Evolutionary conservation across 768 basidiomycete species (phyloP), one percentile per base, ranked within the genome.

Genomic region (Suillus weaverae): DNA sequence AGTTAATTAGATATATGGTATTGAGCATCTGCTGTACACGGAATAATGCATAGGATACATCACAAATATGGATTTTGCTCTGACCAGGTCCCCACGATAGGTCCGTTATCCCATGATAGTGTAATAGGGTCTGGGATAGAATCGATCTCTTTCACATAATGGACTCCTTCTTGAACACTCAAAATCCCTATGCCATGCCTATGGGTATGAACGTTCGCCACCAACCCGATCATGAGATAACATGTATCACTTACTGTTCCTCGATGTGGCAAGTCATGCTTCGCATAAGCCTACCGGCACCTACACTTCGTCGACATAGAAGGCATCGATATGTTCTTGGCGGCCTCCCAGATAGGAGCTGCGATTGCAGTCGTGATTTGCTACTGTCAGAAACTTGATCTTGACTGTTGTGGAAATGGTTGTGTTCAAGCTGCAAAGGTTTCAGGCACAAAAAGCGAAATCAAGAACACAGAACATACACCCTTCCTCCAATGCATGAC

Each of bases 401-500:
- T 38, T 22, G 55, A 41, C n/a, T 59, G 39, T 59, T 39, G 26
- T 59, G 57, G 20, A 41, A 18, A 30, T 59, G 57, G 38, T 59
- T 59, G 39, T 59, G 57, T 59, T 59, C 57, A 18, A 59, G 57
- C 57, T 59, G 39, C 39, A 41, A 59, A 59, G 9, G 9, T 30
- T 30, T 59, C 18, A 59, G 39, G 32, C 7, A 32, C 39, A 14
- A 16, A 32, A 13, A 20, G 18, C 32, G 57, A 32, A 13, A 41
- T 32, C 11, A 41, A 41, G 22, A 33, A 32, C 39, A 13, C 18
- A 13, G 26, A 59, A 41, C 57, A 18, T 59, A 59, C 57, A 20
- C 57, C 57, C 38, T 41, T 59, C 39, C 57, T 59, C 57, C 57
- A 59, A 59, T 59, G 39, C 57, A 59, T 59, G 30, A 59, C 11